These are phyloP conservation scores for Phytophthora chlamydospora DNA, from an alignment of 352 stramenopile species.

Conservation along the genomic window DNA sequence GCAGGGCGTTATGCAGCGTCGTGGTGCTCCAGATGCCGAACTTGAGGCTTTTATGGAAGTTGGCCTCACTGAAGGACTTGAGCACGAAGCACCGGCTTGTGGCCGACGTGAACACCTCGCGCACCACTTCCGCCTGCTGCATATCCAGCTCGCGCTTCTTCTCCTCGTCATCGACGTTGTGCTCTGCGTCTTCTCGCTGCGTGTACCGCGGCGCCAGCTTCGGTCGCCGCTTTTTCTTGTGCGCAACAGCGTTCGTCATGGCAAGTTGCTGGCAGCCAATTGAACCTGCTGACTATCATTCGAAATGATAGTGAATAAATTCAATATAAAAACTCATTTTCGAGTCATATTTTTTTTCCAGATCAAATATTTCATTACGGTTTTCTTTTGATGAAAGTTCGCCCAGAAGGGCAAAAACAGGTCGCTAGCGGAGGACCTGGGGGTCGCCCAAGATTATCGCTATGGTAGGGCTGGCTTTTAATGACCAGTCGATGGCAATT, in stretches of 20 bases:
- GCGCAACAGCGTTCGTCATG: constrained; percentile 5
- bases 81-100: constrained; percentile 85
- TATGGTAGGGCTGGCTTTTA: too few species aligned
- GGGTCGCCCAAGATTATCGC: too few species aligned
- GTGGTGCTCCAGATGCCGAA: constrained; percentile 85
- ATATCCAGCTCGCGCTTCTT: constrained; percentile 7
- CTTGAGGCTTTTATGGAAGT: constrained; percentile 88
- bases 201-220: constrained; percentile 62
- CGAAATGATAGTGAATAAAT: too few species aligned
- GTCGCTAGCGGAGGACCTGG: too few species aligned
- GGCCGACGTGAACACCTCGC: constrained; percentile 58
- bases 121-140: constrained; percentile 50
- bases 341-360: too few species aligned
- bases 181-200: background rate
- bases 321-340: too few species aligned
- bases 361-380: too few species aligned
- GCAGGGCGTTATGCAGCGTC: constrained; percentile 62
- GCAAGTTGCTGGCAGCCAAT: constrained; percentile 1
- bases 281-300: too few species aligned
- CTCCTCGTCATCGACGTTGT: background rate
- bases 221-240: constrained; percentile 34
- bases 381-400: too few species aligned
- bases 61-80: constrained; percentile 88
- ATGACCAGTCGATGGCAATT: too few species aligned
- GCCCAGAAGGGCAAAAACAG: too few species aligned